phyloP scores from a whole-genome alignment of 495 filamentous ascomycete species.

The Rhypophila decipiens region DNA sequence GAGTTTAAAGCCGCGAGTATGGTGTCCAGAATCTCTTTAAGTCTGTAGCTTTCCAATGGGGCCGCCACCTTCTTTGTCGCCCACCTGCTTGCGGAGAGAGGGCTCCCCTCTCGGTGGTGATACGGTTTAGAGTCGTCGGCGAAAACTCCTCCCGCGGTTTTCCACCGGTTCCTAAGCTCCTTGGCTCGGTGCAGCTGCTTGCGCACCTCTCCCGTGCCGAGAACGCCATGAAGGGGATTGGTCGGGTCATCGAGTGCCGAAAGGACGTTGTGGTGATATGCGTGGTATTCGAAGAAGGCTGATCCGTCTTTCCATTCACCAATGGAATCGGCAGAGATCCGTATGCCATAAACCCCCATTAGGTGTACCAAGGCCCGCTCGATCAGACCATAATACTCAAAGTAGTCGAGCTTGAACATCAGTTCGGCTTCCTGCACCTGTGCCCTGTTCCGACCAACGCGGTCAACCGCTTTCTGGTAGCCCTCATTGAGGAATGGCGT shows the following conservation, averaged over 20 bases:
- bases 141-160: conserved; percentile 53
- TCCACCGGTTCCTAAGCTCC: conserved; percentile 62
- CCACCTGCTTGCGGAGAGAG: neutral
- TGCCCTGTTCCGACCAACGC: conserved; percentile 12
- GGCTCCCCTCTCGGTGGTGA: conserved; percentile 25
- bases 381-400: conserved; percentile 62
- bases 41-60: conserved; percentile 48
- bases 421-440: conserved; percentile 39
- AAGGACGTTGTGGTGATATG: conserved; percentile 61
- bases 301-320: neutral
- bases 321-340: conserved; percentile 21
- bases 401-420: conserved; percentile 67
- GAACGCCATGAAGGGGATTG: conserved; percentile 45
- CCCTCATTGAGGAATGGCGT: conserved; percentile 48
- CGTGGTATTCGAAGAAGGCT: conserved; percentile 26
- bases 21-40: conserved; percentile 45
- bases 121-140: conserved; percentile 35
- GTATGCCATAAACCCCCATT: conserved; percentile 50
- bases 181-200: conserved; percentile 52
- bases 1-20: conserved; percentile 36
- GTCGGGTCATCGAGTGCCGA: conserved; percentile 41
- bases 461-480: conserved; percentile 42
- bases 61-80: conserved; percentile 11
- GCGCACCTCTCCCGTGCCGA: conserved; percentile 43
- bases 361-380: conserved; percentile 59